Evolutionary conservation across 2,329 filamentous ascomycete species (phyloP), one percentile per base, ranked within the genome.

Genomic region (Cephalotrichum gorgonifer): DNA sequence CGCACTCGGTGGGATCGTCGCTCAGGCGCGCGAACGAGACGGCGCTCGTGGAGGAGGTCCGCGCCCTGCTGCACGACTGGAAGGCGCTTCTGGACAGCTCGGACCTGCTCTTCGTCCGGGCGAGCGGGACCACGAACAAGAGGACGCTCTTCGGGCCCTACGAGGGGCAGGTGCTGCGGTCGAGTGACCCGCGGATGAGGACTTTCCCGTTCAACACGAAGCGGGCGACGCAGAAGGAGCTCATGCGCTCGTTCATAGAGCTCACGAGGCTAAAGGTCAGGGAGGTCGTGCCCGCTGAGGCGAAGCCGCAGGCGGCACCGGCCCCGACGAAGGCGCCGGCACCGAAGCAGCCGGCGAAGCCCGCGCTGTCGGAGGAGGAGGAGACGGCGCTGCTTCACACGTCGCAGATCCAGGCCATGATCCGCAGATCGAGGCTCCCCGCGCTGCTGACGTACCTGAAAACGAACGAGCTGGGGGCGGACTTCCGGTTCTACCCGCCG

Each of bases 181-280:
- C 81, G 11, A 88, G 88, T 52, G 93, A 98, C 59, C 72, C 82
- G 1, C 76, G 93, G 31, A 75, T 95, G 58, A 78, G 93, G 50
- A 85, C 87, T 0, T 96, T 98, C 54, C 93, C 93, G 0, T 98
- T 98, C 64, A 95, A 78, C 63, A 98, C 93, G 8, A 79, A 89
- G 12, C 76, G 93, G 50, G 88, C 93, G 1, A 98, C 93, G 0
- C 90, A 97, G 60, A 87, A 85, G 44, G 93, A 98, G 64, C 80
- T 98, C 0, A 93, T 97, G 85, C 81, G 91, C 35, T 86, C 86
- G 1, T 98, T 96, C 58, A 86, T 95, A 53, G 93, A 98, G 68
- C 75, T 98, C 28, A 98, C 93, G 0, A 76, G 93, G 15, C 76
- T 96, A 15, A 96, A 98, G 65, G 76, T 95, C 43, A 81, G 80